phyloP scores from a whole-genome alignment of 305 asterid species.

The Salvia sclarea region DNA sequence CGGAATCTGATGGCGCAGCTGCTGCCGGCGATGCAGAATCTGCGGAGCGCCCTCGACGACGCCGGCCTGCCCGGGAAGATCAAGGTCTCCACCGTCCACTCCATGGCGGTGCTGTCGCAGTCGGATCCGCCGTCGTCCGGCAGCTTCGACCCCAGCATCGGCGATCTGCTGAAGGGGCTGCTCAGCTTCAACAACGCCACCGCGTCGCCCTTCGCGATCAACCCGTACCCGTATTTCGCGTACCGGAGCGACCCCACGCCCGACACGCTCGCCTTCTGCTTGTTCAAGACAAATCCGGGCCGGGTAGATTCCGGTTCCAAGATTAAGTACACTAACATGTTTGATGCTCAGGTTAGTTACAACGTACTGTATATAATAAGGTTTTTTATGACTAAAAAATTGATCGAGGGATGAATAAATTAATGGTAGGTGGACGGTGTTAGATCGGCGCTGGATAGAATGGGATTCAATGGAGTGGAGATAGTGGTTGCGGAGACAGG shows the following conservation, averaged over 20 bases:
- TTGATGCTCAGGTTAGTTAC: constrained; percentile 64
- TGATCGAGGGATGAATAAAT: too few relatives aligned
- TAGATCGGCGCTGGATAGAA: constrained; percentile 52
- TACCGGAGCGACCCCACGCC: constrained; percentile 57
- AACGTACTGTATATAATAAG: too few relatives aligned
- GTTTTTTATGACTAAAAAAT: too few relatives aligned
- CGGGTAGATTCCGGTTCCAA: constrained; percentile 51
- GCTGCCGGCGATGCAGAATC: constrained; percentile 62
- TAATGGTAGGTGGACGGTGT: constrained; percentile 58
- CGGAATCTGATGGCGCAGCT: constrained; percentile 43
- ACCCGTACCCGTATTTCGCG: constrained; percentile 63
- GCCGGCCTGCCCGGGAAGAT: constrained; percentile 43
- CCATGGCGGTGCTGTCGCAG: constrained; percentile 49
- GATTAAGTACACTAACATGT: constrained; percentile 58
- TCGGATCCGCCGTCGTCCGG: constrained; percentile 63
- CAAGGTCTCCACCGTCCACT: constrained; percentile 62
- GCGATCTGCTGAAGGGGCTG: constrained; percentile 50
- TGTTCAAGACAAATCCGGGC: constrained; percentile 58
- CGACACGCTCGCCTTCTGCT: constrained; percentile 61
- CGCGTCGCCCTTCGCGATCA: constrained; percentile 53
- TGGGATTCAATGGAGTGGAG: constrained; percentile 66
- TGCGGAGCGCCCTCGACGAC: constrained; percentile 42
- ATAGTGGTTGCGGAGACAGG: constrained; percentile 76
- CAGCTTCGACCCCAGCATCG: constrained; percentile 46
- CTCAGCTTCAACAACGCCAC: constrained; percentile 46